Conservation (phyloP, 2,329 filamentous ascomycete genomes). For the Apiospora rasikravindrae region DNA sequence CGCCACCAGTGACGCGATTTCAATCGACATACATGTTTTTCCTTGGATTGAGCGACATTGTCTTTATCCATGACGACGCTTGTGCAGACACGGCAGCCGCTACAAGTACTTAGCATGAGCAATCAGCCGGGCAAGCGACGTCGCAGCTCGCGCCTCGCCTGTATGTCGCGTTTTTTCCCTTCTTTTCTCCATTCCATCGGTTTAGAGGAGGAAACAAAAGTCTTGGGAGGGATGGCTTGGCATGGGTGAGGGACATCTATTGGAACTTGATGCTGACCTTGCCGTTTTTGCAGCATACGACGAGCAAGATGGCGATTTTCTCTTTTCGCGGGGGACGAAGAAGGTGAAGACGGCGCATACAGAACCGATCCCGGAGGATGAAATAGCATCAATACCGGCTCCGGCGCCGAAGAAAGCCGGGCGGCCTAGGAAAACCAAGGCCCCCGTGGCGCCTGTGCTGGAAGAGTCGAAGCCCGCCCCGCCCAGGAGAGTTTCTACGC, state of each 20-base stretch:
- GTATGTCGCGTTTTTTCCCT: slow-evolving; percentile 48
- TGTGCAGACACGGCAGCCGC: slow-evolving; percentile 66
- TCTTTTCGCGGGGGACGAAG: slow-evolving; percentile 73
- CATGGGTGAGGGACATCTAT: neutral
- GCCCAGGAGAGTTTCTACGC: slow-evolving; percentile 48
- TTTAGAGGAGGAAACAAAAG: neutral
- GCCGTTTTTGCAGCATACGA: slow-evolving; percentile 56
- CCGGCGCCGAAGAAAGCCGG: slow-evolving; percentile 44
- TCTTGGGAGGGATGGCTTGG: neutral
- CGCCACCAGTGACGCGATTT: slow-evolving; percentile 3
- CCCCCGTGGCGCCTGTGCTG: slow-evolving; percentile 24
- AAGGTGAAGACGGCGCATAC: slow-evolving; percentile 63
- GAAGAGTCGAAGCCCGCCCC: slow-evolving; percentile 37
- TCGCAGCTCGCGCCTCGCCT: slow-evolving; percentile 68
- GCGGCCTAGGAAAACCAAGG: slow-evolving; percentile 46
- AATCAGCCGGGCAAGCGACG: slow-evolving; percentile 62
- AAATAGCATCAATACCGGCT: slow-evolving; percentile 43
- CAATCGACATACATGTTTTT: neutral
- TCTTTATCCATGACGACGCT: slow-evolving; percentile 71
- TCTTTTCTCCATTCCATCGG: neutral
- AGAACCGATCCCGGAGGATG: slow-evolving; percentile 47
- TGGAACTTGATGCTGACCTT: slow-evolving; percentile 5
- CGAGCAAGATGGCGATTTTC: slow-evolving; percentile 79
- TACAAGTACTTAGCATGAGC: slow-evolving; percentile 73
- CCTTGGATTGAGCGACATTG: neutral